Percentiles rank a stretch among this genome's conserved stretches.
These are phyloP conservation scores for Saitoella complicata DNA, from an alignment of 805 yeast species.

Conservation along the genomic window DNA sequence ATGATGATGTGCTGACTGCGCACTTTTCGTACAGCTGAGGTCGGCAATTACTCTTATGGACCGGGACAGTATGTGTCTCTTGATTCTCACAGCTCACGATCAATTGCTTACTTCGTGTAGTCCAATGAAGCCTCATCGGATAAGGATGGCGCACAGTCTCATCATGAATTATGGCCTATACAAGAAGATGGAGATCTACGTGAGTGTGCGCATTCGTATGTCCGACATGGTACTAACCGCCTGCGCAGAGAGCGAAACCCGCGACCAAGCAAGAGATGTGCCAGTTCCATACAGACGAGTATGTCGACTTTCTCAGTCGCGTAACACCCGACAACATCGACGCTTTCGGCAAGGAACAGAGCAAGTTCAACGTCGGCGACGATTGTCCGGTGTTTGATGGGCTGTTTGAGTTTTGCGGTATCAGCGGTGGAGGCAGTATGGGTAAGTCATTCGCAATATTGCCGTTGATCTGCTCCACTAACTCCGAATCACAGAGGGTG, in stretches of 20 bases:
- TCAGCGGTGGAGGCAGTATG: constrained; percentile 88
- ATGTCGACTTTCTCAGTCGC: constrained; percentile 51
- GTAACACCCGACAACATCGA: constrained; percentile 12
- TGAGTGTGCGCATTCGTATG: constrained; percentile 6
- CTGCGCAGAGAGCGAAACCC: constrained; percentile 61
- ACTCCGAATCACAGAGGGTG: constrained; percentile 30
- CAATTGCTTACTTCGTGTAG: no score
- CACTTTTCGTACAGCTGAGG: constrained; percentile 40
- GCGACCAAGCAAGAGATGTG: constrained; percentile 91
- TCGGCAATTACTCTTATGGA: constrained; percentile 94
- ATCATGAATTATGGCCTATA: constrained; percentile 94
- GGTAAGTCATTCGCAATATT: constrained; percentile 25
- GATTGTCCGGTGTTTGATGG: constrained; percentile 95
- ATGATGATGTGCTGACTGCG: neutral
- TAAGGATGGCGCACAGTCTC: constrained; percentile 93
- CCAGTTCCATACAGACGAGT: constrained; percentile 95
- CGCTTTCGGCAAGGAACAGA: neutral
- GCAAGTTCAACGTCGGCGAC: constrained; percentile 71
- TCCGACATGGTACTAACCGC: neutral
- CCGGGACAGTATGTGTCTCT: constrained; percentile 48
- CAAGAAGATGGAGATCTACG: constrained; percentile 88
- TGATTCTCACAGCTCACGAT: no score
- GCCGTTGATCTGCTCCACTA: neutral
- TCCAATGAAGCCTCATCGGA: constrained; percentile 97
- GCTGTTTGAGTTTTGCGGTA: constrained; percentile 72